Conservation (phyloP, 2,329 filamentous ascomycete species). For the Chaetomium olivaceum region DNA sequence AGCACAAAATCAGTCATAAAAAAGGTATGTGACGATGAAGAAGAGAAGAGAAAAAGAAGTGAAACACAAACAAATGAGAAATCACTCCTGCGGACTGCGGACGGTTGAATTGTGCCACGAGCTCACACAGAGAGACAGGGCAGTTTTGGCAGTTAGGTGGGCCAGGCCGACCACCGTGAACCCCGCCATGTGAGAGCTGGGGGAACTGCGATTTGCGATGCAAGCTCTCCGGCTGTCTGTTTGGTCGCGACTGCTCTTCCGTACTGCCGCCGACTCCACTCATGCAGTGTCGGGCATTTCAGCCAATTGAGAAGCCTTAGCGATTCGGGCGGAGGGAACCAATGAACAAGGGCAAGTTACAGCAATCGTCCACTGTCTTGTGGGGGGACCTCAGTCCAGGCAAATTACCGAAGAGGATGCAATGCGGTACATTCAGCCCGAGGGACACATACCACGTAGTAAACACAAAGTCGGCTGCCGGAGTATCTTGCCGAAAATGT, state of each 20-base stretch:
- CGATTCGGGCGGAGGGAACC: conserved; percentile 37
- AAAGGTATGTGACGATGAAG: background rate
- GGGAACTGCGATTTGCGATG: conserved; percentile 1
- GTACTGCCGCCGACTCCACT: conserved; percentile 27
- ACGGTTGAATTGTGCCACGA: background rate
- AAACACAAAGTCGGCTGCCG: background rate
- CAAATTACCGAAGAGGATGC: conserved; percentile 3
- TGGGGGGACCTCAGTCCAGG: background rate
- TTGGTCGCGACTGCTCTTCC: conserved; percentile 19
- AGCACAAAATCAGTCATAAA: background rate
- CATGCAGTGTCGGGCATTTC: conserved; percentile 26
- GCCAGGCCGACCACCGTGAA: background rate
- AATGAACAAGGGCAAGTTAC: conserved; percentile 27
- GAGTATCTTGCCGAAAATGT: background rate
- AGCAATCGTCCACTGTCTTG: background rate
- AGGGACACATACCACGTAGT: too few relatives aligned
- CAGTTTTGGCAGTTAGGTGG: too few relatives aligned
- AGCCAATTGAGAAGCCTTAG: conserved; percentile 27
- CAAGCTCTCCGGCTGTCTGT: conserved; percentile 9
- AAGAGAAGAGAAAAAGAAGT: background rate
- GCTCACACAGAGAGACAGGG: background rate
- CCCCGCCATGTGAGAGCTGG: background rate
- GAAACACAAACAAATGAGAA: background rate
- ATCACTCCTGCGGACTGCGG: background rate
- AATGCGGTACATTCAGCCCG: background rate